These are phyloP conservation scores for Crotalaria pallida DNA, from an alignment of 306 rosid genomes.

Conservation along the genomic window DNA sequence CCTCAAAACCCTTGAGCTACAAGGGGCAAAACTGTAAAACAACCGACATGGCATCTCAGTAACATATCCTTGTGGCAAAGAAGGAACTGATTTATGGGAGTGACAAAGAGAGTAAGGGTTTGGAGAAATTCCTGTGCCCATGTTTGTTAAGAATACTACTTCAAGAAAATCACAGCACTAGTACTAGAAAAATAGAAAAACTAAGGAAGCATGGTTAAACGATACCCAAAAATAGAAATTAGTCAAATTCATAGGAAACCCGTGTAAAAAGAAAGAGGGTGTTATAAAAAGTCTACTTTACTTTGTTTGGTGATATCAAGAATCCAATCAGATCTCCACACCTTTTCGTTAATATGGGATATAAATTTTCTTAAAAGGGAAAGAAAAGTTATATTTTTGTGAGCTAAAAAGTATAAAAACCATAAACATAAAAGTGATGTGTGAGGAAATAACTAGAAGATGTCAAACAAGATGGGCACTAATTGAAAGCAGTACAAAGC, in stretches of 20 bases:
- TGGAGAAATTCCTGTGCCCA: conserved; percentile 40
- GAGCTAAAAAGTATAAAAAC: background rate
- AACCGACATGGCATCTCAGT: conserved; percentile 20
- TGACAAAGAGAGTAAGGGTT: conserved; percentile 24
- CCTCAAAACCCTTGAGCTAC: conserved; percentile 12
- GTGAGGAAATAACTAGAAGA: too few relatives aligned
- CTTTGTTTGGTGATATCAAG: background rate
- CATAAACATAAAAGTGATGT: background rate
- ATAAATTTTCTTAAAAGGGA: background rate
- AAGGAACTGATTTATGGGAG: conserved; percentile 24
- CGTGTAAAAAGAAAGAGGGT: too few relatives aligned
- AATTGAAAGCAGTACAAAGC: too few relatives aligned
- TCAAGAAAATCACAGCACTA: conserved; percentile 4
- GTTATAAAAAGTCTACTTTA: background rate
- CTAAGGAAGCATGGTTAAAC: background rate
- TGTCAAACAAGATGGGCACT: background rate
- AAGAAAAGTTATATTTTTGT: background rate
- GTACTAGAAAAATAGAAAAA: conserved; percentile 4
- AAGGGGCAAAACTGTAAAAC: background rate
- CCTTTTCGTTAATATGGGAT: background rate
- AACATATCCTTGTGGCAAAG: conserved; percentile 7
- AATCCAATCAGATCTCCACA: conserved; percentile 4
- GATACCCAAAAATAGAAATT: background rate
- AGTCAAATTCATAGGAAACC: background rate
- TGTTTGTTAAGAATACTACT: conserved; percentile 4